Evolutionary conservation across 352 stramenopile genomes (phyloP).

Genomic region (Globisporangium viniferum): DNA sequence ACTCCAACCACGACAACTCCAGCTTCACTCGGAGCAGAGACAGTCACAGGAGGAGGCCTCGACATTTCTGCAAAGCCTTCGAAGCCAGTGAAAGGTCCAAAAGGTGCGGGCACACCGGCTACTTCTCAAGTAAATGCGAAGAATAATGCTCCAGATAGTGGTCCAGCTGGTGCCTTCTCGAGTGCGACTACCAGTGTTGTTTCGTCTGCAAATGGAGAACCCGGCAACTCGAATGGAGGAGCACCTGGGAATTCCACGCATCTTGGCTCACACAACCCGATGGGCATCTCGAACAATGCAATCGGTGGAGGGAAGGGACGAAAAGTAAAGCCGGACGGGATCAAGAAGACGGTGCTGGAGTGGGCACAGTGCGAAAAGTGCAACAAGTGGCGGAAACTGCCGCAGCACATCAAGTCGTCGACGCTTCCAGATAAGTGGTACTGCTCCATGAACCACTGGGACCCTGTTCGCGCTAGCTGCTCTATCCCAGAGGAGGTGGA

Average conservation of each 20-base stretch:
- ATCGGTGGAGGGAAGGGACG: slow-evolving; percentile 14
- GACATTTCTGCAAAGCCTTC: slow-evolving; percentile 2
- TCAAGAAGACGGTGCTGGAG: slow-evolving; percentile 83
- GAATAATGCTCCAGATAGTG: not conserved
- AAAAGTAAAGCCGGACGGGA: slow-evolving; percentile 18
- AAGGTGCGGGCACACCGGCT: not conserved
- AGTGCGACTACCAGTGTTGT: not conserved
- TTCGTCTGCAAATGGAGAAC: not conserved
- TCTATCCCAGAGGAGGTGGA: slow-evolving; percentile 73
- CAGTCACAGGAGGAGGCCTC: not conserved
- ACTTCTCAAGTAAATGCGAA: not conserved
- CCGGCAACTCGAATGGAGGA: not conserved
- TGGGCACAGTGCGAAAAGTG: slow-evolving; percentile 97
- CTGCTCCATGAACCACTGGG: slow-evolving; percentile 95
- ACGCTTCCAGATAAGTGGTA: slow-evolving; percentile 95
- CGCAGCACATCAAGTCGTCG: slow-evolving; percentile 88
- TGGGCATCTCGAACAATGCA: slow-evolving; percentile 4
- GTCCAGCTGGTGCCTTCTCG: not conserved
- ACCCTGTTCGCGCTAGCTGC: slow-evolving; percentile 77
- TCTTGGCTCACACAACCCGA: not conserved
- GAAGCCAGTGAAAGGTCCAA: slow-evolving; percentile 13
- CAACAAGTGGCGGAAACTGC: slow-evolving; percentile 95
- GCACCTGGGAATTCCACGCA: not conserved
- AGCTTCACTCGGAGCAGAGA: not conserved
- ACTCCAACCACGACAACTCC: not conserved